phyloP scores from a whole-genome alignment of 2,329 filamentous ascomycete species.

The Penicillium glabrum region DNA sequence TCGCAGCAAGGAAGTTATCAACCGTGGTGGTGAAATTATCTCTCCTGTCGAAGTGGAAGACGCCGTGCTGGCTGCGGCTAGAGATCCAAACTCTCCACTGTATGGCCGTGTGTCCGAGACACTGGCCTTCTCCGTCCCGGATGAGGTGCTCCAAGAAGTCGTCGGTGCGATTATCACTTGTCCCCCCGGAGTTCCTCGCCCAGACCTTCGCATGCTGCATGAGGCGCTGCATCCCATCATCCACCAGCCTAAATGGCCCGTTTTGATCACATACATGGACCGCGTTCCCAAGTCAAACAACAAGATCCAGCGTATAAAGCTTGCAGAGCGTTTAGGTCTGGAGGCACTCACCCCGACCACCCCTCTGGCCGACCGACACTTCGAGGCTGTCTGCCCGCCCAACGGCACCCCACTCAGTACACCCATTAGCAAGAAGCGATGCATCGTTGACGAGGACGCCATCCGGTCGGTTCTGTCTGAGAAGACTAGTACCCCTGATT shows the following conservation, averaged over 20 bases:
- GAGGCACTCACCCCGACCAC: conserved; percentile 48
- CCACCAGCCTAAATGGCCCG: conserved; percentile 56
- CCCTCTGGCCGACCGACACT: conserved; percentile 49
- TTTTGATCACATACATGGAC: conserved; percentile 56
- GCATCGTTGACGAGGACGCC: conserved; percentile 30
- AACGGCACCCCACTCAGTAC: conserved; percentile 46
- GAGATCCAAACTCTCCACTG: conserved; percentile 39
- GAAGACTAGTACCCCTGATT: conserved; percentile 5
- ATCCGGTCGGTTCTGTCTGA: conserved; percentile 4
- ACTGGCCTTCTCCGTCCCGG: conserved; percentile 55
- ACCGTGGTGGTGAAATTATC: conserved; percentile 60
- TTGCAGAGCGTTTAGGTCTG: conserved; percentile 51
- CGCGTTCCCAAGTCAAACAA: conserved; percentile 57
- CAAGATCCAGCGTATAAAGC: conserved; percentile 57
- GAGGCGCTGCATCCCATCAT: conserved; percentile 49
- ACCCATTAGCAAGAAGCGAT: conserved; percentile 38
- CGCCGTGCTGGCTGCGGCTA: conserved; percentile 51
- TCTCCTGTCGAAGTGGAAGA: conserved; percentile 61
- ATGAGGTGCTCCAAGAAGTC: conserved; percentile 57
- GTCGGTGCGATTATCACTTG: conserved; percentile 56
- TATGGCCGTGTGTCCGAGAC: conserved; percentile 50
- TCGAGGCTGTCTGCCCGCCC: conserved; percentile 51
- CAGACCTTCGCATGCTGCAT: conserved; percentile 52
- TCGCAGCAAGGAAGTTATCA: conserved; percentile 58
- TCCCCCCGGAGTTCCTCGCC: conserved; percentile 42